Base-by-base conservation (phyloP, 1,139 yeast genomes). In the Groenewaldozyma auringiensis region DNA sequence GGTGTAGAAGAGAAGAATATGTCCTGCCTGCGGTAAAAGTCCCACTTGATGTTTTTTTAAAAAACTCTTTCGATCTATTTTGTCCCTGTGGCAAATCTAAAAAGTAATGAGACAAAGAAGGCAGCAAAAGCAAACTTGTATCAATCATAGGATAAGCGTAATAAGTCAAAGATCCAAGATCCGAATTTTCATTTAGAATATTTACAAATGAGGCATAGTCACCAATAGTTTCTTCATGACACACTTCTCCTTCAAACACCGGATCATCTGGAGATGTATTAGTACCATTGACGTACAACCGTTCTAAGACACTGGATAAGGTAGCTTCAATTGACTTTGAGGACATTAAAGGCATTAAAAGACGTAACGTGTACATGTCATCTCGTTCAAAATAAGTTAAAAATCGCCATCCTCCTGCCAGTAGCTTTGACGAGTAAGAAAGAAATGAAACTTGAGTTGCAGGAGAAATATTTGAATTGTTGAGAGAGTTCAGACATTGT, bases 181-280 rank as follows among this genome's bases (percentile, higher is more conserved):
- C 32, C 4, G 33, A 38, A 4, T 43, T 17, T 21, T 39, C 32
- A 25, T 43, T 33, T 21, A 32, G 42, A 16, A 43, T 37, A 32
- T 47, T 47, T 21, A 46, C 42, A 27, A 40, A 47, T 16, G 47
- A 40, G 2, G 50, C 50, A 41, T 46, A 47, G 20, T 47, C 50
- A 14, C 50, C 48, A 27, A 47, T 36, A 6, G 49, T 47, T 29
- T 47, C 50, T 40, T 47, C 49, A 36, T 47, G 49, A 43, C 50
- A 47, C 13, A 47, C 48, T 21, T 47, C 50, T 3, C 50, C 50
- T 25, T 37, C 47, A 11, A 21, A 8, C 18, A 47, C 38, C 14
- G 43, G 49, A 18, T 47, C 48, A 9, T 21, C 39, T 3, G 48
- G 47, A 4, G 47, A 40, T 2, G 50, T 40, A 27, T 47, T 47